Base-by-base conservation (phyloP, 768 basidiomycete genomes). In the Tubosaeta brunneosetosa region DNA sequence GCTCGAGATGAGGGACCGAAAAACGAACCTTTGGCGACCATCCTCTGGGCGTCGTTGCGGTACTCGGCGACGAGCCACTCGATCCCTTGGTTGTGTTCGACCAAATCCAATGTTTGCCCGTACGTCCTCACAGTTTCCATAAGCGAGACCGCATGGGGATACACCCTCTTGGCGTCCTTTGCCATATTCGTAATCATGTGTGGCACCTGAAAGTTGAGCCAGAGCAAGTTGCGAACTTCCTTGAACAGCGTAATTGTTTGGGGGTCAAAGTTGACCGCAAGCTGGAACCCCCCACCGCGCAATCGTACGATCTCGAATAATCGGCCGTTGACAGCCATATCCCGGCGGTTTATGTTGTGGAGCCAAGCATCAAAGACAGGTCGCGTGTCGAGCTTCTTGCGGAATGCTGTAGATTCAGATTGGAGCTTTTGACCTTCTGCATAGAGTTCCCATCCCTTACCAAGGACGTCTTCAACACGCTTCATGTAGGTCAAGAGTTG, bases 71-170 rank as follows among this genome's bases (percentile, higher is more conserved):
- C 87, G 37, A 99, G 77, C 80, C 91, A 91, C 67, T 93, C 91
- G 60, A 97, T 94, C 3, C 86, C 92, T 69, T 87, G 87, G 67
- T 97, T 91, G 40, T 78, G 79, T 66, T 97, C 88, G 61, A 98
- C 86, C 61, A 97, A 72, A 66, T 93, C 91, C 66, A 97, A 73
- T 0, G 92, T 95, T 74, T 99, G 97, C 17, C 89, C 88, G 71
- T 99, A 98, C 27, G 93, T 97, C 67, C 94, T 77, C n/a, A 98
- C 93, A 0, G 94, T 95, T 76, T 99, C 97, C 95, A 98, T 98
- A 69, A 93, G 71, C 63, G 91, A 93, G 59, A 98, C 95, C 3
- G 97, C 97, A 75, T 97, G 94, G 0, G 94, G 94, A 67, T 99
- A 99, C 54, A 98, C 94, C 60, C 93, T 76, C 77, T 97, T 97